Base-by-base conservation (phyloP, 768 basidiomycete species). In the Lentinus brumalis region DNA sequence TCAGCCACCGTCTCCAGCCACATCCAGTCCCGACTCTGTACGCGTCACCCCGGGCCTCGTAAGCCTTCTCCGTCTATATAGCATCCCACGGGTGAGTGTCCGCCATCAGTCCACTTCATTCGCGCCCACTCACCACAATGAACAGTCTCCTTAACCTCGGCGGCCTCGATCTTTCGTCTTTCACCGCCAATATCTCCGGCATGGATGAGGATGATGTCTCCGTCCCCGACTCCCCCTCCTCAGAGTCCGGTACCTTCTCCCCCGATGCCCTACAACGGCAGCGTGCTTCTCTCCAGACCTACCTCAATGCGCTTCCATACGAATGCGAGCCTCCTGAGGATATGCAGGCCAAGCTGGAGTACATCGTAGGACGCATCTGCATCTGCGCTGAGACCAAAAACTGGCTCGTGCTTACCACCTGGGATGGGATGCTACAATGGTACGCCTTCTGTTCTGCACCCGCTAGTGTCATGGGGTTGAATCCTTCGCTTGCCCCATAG, bases 381-480 rank as follows among this genome's bases (percentile, higher is more conserved):
- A 76, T 91, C 26, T 89, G 88, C 63, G 87, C 86, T n/a, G 84
- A 86, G 70, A 78, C 87, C 51, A 86, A 85, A 77, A 88, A 89
- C 65, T 94, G 91, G 91, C 76, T 83, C 38, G 77, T 84, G 18
- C 78, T 92, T 45, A 83, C 86, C 30, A 86, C 85, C 7, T 94
- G 91, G 91, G 90, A 92, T 73, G 87, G 86, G 16, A 79, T 87
- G 75, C 76, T 94, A 35, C 89, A 92, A 76, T 91, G 89, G 91
- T 87, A 69, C 63, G 80, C 68, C 50, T 45, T 32, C 29, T 52
- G 21, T 44, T 38, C 7, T 35, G 35, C 54, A 30, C 58, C 29
- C 57, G 46, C 40, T 46, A 12, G 30, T 30, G 10, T 16, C 38
- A 29, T 29, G 50, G 21, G 32, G 39, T 46, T 53, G 18, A 42